These are phyloP conservation scores for Nissolia schottii DNA, from an alignment of 306 rosid genomes.

Conservation along the genomic window DNA sequence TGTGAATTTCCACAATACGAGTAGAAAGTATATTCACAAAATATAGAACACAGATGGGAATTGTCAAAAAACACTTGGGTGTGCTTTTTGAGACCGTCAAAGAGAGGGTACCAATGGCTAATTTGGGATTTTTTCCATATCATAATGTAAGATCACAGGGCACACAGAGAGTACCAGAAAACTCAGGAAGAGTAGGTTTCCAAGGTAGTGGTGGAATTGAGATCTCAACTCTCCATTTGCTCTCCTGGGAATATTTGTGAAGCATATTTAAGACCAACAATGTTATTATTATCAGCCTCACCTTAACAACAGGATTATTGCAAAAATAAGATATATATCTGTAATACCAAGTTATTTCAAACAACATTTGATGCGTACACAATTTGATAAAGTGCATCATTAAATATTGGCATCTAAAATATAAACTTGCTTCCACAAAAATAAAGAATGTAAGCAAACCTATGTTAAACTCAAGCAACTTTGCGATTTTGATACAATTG, in stretches of 20 bases:
- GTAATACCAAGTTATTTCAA: background rate
- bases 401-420: background rate
- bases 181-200: constrained; percentile 60
- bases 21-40: too few species aligned
- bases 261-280: background rate
- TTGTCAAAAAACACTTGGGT: too few species aligned
- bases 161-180: constrained; percentile 37
- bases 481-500: background rate
- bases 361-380: background rate
- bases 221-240: constrained; percentile 50
- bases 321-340: background rate
- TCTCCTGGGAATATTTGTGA: background rate
- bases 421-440: background rate
- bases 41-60: too few species aligned
- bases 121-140: too few species aligned
- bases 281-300: background rate
- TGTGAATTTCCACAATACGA: too few species aligned
- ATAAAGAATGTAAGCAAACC: background rate
- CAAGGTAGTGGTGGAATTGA: constrained; percentile 72
- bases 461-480: background rate
- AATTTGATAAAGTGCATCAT: background rate
- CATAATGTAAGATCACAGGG: too few species aligned
- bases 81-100: too few species aligned
- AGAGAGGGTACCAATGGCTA: too few species aligned
- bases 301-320: background rate